These are phyloP conservation scores for Plasmodium coatneyi DNA, from an alignment of 169 alveolate genomes.

Conservation along the genomic window DNA sequence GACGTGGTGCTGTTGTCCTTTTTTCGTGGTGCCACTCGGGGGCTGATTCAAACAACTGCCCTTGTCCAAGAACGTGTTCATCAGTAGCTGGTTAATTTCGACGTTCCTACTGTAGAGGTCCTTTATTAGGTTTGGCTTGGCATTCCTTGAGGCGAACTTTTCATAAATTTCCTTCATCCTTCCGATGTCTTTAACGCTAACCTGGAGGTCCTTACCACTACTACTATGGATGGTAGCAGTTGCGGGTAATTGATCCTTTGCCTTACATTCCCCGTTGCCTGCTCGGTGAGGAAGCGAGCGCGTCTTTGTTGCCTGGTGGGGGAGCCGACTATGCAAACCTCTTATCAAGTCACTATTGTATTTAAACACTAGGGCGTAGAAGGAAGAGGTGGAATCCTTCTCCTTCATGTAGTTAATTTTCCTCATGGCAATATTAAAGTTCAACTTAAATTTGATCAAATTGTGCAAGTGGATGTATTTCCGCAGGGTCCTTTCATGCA, in stretches of 20 bases:
- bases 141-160: background rate
- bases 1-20: background rate
- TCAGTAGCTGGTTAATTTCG: background rate
- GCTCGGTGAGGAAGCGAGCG: background rate
- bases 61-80: background rate
- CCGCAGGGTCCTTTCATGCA: slow-evolving; percentile 17
- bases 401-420: slow-evolving; percentile 27
- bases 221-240: background rate
- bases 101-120: background rate
- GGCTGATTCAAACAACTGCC: background rate
- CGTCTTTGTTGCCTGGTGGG: background rate
- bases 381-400: background rate
- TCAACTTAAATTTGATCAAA: slow-evolving; percentile 37
- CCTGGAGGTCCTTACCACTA: background rate
- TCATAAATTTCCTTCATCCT: background rate
- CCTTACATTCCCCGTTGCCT: background rate
- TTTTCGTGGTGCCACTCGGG: background rate
- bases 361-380: slow-evolving; percentile 23
- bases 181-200: background rate
- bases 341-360: slow-evolving; percentile 14
- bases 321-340: background rate
- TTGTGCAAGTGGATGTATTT: slow-evolving; percentile 22
- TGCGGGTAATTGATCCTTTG: background rate
- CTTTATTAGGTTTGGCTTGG: background rate
- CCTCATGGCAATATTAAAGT: slow-evolving; percentile 43